A percentile compares a stretch with the other conserved stretches of the same genome.
phyloP scores from a whole-genome alignment of 257 asterid genomes.

The Nicotiana sylvestris region DNA sequence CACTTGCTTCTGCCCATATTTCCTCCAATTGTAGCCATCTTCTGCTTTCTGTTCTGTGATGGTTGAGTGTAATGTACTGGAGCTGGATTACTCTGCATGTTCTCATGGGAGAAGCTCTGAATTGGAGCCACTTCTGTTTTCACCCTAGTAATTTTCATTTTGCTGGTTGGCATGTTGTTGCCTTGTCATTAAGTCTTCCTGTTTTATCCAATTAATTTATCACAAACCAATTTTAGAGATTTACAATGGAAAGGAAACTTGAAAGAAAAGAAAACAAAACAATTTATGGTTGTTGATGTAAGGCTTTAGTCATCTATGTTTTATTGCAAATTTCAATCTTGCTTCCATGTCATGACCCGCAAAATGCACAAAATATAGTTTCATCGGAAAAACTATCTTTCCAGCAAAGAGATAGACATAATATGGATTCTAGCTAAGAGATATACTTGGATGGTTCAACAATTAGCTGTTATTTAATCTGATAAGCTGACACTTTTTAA shows the following conservation, averaged over 20 bases:
- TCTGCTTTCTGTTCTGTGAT: constrained; percentile 66
- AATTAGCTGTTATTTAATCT: neutral
- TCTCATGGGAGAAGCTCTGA: constrained; percentile 29
- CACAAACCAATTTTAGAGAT: neutral
- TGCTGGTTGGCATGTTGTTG: constrained; percentile 30
- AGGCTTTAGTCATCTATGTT: neutral
- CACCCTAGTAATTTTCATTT: constrained; percentile 18
- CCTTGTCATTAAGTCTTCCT: constrained; percentile 41
- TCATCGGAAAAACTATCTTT: neutral
- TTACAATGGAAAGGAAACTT: neutral
- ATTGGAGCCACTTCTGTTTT: constrained; percentile 27
- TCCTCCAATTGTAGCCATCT: constrained; percentile 86
- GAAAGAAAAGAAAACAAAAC: constrained; percentile 1
- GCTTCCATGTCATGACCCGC: neutral
- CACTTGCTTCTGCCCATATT: constrained; percentile 79
- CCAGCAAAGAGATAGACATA: neutral
- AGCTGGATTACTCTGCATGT: constrained; percentile 24
- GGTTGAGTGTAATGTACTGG: constrained; percentile 35
- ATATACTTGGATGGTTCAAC: too few relatives aligned
- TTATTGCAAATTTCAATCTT: constrained; percentile 10
- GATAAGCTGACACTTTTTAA: neutral
- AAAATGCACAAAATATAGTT: neutral
- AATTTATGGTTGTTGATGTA: constrained; percentile 1
- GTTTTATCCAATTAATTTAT: constrained; percentile 13
- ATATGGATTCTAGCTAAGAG: neutral